Evolutionary conservation across 306 rosid genomes (phyloP).

Genomic region (Canavalia gladiata): DNA sequence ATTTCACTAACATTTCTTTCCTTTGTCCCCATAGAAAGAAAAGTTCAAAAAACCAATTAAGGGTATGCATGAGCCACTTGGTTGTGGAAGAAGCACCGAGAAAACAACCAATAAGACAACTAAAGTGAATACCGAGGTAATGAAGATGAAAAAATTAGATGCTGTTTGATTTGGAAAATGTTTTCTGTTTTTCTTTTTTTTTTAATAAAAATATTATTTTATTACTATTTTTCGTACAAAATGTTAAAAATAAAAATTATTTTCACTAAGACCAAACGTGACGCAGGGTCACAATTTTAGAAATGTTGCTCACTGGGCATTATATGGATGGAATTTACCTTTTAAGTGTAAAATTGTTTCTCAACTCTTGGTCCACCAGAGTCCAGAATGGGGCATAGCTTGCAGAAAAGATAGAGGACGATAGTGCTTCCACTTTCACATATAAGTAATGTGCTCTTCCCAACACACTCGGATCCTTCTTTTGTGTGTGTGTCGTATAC

Average conservation of each 20-base stretch:
- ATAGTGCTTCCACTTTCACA: slow-evolving; percentile 39
- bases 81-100: slow-evolving; percentile 48
- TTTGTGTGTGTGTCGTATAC: not conserved
- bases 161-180: too few species aligned
- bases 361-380: slow-evolving; percentile 38
- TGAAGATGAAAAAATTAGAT: slow-evolving; percentile 27
- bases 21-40: slow-evolving; percentile 29
- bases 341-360: slow-evolving; percentile 33
- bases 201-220: too few species aligned
- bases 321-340: slow-evolving; percentile 32
- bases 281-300: slow-evolving; percentile 25
- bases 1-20: slow-evolving; percentile 13
- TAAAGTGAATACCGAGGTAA: not conserved
- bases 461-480: not conserved
- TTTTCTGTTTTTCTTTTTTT: too few species aligned
- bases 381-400: slow-evolving; percentile 41
- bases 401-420: slow-evolving; percentile 1
- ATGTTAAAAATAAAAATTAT: too few species aligned
- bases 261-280: too few species aligned
- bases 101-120: slow-evolving; percentile 20
- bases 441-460: slow-evolving; percentile 5
- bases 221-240: too few species aligned
- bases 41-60: slow-evolving; percentile 27
- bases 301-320: slow-evolving; percentile 38
- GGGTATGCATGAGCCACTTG: slow-evolving; percentile 29